Conservation (phyloP, 768 basidiomycete species). For the Cystofilobasidium macerans region DNA sequence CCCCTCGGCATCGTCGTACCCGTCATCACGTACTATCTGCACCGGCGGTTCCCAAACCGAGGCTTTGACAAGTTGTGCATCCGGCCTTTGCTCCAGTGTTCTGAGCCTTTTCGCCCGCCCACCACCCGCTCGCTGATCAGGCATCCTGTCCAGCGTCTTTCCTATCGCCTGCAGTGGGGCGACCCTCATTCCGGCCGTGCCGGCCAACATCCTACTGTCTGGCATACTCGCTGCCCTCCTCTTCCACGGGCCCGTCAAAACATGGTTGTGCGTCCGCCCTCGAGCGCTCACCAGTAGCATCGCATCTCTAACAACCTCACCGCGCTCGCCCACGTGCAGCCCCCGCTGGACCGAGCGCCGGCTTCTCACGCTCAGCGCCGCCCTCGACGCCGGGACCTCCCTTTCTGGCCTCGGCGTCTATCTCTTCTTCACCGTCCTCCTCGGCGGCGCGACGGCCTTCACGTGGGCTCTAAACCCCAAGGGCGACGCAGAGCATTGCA, state of each 20-base stretch:
- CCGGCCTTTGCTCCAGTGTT: neutral
- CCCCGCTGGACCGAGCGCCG: conserved; percentile 21
- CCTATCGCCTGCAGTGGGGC: conserved; percentile 38
- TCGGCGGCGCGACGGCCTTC: conserved; percentile 27
- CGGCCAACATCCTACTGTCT: conserved; percentile 37
- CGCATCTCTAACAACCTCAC: neutral
- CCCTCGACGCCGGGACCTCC: conserved; percentile 37
- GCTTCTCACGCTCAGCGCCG: conserved; percentile 27
- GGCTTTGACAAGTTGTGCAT: conserved; percentile 34
- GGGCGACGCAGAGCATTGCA: conserved; percentile 38
- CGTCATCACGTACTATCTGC: conserved; percentile 31
- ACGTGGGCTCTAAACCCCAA: conserved; percentile 36
- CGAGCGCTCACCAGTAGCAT: conserved; percentile 27
- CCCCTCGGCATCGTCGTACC: conserved; percentile 35
- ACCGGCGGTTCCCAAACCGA: conserved; percentile 33
- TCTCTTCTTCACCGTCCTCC: conserved; percentile 33
- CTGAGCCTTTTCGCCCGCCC: neutral
- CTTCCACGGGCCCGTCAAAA: conserved; percentile 32
- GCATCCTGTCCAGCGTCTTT: conserved; percentile 29
- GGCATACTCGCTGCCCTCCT: conserved; percentile 30
- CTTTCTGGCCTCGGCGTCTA: conserved; percentile 37
- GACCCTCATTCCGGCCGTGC: conserved; percentile 37
- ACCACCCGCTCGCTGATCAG: neutral
- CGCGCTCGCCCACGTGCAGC: neutral
- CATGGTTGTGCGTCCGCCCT: conserved; percentile 31